Evolutionary conservation across 768 basidiomycete genomes (phyloP), one percentile per base, ranked within the genome.

Genomic region (Hypholoma sublateritium): DNA sequence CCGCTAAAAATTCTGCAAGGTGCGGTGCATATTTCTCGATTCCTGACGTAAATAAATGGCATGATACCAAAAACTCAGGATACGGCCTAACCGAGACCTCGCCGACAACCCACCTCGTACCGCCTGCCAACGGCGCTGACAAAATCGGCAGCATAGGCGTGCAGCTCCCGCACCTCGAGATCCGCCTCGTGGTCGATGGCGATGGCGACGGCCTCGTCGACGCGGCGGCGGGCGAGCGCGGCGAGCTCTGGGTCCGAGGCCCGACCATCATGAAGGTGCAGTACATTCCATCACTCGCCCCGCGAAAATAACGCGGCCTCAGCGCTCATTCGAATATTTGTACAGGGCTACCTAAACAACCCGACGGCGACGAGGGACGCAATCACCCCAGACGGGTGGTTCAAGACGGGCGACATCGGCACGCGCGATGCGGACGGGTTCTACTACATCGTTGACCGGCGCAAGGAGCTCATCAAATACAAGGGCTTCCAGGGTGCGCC

Each of bases 51-150:
- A 32, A 32, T 32, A 7, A 32, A 7, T 32, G 28, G 28, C 1
- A 32, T 32, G 5, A 32, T 7, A 32, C 9, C 5, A 32, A 32
- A 32, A 5, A 32, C 28, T 36, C 61, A 86, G 89, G 87, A 1
- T 92, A 86, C 54, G 89, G 93, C 24, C 76, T 93, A n/a, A 93
- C 91, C 1, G 93, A 94, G 70, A 93, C 91, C 1, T 88, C 90
- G 0, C 91, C 90, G 0, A 85, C 85, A 0, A 78, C 85, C 0
- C 84, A 86, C 60, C 59, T 88, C 2, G 75, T 89, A 7, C 76
- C 82, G 1, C 48, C 67, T 0, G 65, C 76, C 2, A 74, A 82
- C n/a, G 70, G 72, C 1, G 57, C 70, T 12, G 67, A 76, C n/a
- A 88, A 86, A 60, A 68, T 83, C 21, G 90, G 90, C 11, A 84